These are phyloP conservation scores for Blastomyces parvus DNA, from an alignment of 2,329 filamentous ascomycete species.

Conservation along the genomic window DNA sequence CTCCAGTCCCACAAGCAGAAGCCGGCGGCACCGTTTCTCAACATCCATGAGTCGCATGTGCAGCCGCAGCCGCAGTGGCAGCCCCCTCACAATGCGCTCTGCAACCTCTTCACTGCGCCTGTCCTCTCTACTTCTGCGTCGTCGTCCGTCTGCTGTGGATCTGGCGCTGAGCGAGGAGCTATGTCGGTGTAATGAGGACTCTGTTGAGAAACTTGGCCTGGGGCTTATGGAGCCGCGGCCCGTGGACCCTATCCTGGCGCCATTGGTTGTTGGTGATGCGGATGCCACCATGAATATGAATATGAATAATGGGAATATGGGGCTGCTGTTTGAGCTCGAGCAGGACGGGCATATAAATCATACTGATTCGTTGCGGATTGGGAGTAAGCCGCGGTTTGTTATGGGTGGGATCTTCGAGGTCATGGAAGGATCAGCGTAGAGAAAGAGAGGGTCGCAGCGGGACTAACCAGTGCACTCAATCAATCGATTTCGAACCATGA, in stretches of 20 bases:
- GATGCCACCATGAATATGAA: slow-evolving; percentile 12
- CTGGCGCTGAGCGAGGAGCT: slow-evolving; percentile 37
- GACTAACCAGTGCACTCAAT: too few relatives aligned
- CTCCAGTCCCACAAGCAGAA: slow-evolving; percentile 20
- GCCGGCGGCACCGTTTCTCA: slow-evolving; percentile 20
- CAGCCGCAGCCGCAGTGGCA: slow-evolving; percentile 23
- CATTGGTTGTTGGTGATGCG: slow-evolving; percentile 7
- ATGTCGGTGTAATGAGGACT: slow-evolving; percentile 30
- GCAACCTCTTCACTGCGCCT: slow-evolving; percentile 22
- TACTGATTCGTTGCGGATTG: slow-evolving; percentile 6
- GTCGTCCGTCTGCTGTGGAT: slow-evolving; percentile 37
- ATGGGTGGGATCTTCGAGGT: slow-evolving; percentile 42
- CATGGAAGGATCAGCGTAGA: slow-evolving; percentile 33
- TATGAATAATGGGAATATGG: slow-evolving; percentile 9
- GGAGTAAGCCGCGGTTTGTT: slow-evolving; percentile 30
- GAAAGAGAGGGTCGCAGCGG: too few relatives aligned
- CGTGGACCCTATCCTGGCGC: slow-evolving; percentile 26
- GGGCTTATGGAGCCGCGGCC: slow-evolving; percentile 39
- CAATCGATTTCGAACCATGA: too few relatives aligned
- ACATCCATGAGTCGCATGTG: slow-evolving; percentile 14
- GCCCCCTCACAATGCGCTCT: slow-evolving; percentile 23
- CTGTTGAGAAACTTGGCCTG: slow-evolving; percentile 33
- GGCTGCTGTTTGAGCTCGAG: slow-evolving; percentile 2
- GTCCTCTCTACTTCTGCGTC: slow-evolving; percentile 29
- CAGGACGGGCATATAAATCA: slow-evolving; percentile 2